Base-by-base conservation (phyloP, 352 stramenopile genomes). In the Phytophthora ohioensis region DNA sequence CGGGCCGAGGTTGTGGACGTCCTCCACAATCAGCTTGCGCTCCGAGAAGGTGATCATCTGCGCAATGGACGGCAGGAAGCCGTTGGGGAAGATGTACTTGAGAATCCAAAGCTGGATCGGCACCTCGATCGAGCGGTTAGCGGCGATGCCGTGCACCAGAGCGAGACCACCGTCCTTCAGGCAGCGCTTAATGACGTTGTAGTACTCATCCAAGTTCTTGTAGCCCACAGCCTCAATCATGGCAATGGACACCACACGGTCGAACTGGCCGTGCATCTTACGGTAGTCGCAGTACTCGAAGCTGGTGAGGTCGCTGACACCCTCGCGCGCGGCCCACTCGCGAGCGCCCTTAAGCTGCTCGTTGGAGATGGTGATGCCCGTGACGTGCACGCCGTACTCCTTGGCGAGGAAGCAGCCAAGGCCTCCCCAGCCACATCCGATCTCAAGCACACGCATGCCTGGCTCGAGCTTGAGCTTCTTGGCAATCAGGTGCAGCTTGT, bases 211-310 rank as follows among this genome's bases (percentile, higher is more conserved):
- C 69, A 97, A 79, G 80, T 97, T 94, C 76, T 96, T 94, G 79
- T 90, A 94, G 54, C 91, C 91, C 30, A 97, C 91, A 30, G 91
- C 91, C 68, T 97, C 91, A 52, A 96, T 77, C 91, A 97, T 97
- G 53, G 91, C 91, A 69, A 96, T 91, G 47, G 88, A 95, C 43
- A 96, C 85, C 32, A 96, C 85, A 56, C 88, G 88, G 77, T 97
- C 90, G 64, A 97, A 97, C 67, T 94, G 81, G 39, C 85, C 84
- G 55, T 84, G 76, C 85, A 97, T 95, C 71, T 94, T 84, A 48
- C 91, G 88, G 82, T 97, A 97, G 81, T 97, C 91, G 75, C 86
- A 94, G 76, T 95, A 95, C 78, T 95, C 87, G 61, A 97, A 95
- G 72, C 87, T 93, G 27, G 91, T 94, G 58, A 95, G 79, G 75